A percentile compares a stretch with the other conserved stretches of the same genome.
Conservation (phyloP, 306 rosid genomes). For the Cicer judaicum region DNA sequence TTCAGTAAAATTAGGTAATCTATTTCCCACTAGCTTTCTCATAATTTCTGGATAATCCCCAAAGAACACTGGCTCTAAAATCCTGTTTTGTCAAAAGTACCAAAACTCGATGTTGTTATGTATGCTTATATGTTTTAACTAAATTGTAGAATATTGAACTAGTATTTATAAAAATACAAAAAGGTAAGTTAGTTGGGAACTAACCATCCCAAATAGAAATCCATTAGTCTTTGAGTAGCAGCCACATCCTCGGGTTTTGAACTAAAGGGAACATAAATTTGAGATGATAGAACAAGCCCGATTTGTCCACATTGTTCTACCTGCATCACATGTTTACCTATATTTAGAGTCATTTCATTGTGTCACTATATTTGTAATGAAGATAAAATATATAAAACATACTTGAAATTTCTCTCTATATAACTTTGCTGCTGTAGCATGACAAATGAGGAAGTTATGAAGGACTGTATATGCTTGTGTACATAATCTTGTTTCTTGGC, state of each 20-base stretch:
- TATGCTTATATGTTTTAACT: neutral
- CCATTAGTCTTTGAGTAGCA: slow-evolving; percentile 48
- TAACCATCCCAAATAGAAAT: slow-evolving; percentile 54
- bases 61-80: slow-evolving; percentile 41
- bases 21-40: slow-evolving; percentile 42
- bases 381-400: neutral
- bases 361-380: too few relatives aligned
- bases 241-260: slow-evolving; percentile 45
- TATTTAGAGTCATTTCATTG: neutral
- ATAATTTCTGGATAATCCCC: slow-evolving; percentile 50
- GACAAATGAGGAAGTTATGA: slow-evolving; percentile 52
- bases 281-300: slow-evolving; percentile 46
- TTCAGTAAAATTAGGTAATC: slow-evolving; percentile 46
- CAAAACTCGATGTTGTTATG: neutral
- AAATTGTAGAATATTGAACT: neutral
- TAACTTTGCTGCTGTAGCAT: slow-evolving; percentile 45
- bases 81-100: slow-evolving; percentile 37
- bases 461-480: slow-evolving; percentile 47
- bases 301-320: slow-evolving; percentile 52
- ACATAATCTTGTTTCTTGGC: slow-evolving; percentile 14
- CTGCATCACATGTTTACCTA: slow-evolving; percentile 11
- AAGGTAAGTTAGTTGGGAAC: neutral
- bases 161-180: neutral
- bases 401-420: slow-evolving; percentile 48
- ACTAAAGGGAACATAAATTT: slow-evolving; percentile 42